Evolutionary conservation across 192 early-diverging fungal genomes (phyloP), one percentile per base, ranked within the genome.

Genomic region (Dissophora globulifera): DNA sequence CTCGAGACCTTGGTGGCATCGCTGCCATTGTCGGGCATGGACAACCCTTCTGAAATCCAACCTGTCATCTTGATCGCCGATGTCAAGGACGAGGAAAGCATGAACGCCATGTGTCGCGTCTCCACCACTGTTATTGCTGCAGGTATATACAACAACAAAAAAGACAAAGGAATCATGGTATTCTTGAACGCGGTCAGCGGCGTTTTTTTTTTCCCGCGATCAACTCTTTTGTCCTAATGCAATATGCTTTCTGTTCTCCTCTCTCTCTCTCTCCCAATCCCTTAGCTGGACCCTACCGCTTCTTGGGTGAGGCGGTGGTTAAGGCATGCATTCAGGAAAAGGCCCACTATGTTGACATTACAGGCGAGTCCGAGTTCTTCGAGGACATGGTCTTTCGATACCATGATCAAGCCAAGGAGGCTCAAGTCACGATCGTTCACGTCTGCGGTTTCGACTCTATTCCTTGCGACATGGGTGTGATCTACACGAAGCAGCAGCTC

Each of bases 311-410:
- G 64, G 83, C 85, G 20, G 90, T 87, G 0, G 87, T 92, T 16
- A 30, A 58, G 26, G 85, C 87, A 1, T 91, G 90, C 64, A 80
- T 89, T 17, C 79, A 81, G 15, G 68, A 81, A 29, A 58, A 70
- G 16, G 80, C 82, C 17, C 53, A 88, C 57, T 90, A 91, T 55
- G 83, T 88, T 19, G 87, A 88, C 58, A 84, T 87, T 48, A 83
- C 83, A 33, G 86, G 86, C 25, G 88, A 89, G 60, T 81, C 89
- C 11, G 89, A 90, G 61, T 90, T 91, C 63, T 78, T 90, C 49
- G 88, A 92, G 60, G 67, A 80, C 30, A 87, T 89, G 84, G 80
- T 81, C 35, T 72, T 83, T 29, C 79, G 78, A n/a, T 86, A 88
- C 48, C 80, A 87, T 46, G 66, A 76, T 2, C 35, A 78, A 19